Percentiles rank a stretch among this genome's conserved stretches.
Evolutionary conservation across 2,329 filamentous ascomycete species (phyloP).

Genomic region (Colletotrichum sp.): DNA sequence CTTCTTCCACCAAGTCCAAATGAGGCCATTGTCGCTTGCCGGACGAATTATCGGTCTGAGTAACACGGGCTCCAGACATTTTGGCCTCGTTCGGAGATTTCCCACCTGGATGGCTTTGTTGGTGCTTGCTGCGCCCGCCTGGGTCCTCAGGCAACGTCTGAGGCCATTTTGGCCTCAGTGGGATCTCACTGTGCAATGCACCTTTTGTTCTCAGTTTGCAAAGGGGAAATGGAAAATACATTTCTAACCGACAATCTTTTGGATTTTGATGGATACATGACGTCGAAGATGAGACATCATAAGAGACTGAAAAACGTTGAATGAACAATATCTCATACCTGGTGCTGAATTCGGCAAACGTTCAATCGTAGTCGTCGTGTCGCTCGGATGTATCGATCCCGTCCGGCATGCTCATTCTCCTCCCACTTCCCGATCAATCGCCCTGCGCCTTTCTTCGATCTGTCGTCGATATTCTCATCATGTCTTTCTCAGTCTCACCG

Average conservation of each 20-base stretch:
- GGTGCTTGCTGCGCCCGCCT: neutral
- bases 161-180: neutral
- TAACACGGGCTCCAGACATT: neutral
- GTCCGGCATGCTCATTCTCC: neutral
- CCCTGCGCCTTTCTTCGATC: neutral
- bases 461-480: neutral
- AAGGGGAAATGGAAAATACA: neutral
- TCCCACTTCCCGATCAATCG: neutral
- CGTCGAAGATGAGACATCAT: neutral
- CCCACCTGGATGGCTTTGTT: neutral
- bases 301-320: neutral
- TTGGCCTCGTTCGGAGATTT: neutral
- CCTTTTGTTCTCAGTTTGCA: neutral
- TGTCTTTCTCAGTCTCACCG: neutral
- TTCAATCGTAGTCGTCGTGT: neutral
- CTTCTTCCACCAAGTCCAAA: neutral
- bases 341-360: neutral
- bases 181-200: neutral
- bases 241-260: neutral
- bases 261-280: neutral
- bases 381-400: neutral
- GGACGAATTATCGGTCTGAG: neutral
- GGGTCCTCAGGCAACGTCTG: neutral
- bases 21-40: neutral
- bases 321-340: neutral